Evolutionary conservation across 805 yeast species (phyloP).

Genomic region (Torulaspora indica): DNA sequence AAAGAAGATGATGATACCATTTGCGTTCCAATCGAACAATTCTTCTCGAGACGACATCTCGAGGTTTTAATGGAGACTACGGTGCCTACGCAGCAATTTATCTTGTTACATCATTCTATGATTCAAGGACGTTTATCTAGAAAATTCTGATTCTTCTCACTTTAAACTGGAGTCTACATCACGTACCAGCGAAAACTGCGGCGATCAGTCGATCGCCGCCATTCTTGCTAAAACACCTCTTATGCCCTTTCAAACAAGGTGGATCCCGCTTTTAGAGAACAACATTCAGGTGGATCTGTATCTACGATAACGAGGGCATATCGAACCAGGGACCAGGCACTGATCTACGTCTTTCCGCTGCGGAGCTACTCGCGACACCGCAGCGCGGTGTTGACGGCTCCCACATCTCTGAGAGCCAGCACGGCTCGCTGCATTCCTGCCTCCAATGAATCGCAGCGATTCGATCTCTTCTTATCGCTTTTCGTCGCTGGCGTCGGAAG

Average conservation of each 20-base stretch:
- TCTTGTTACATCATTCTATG: slow-evolving; percentile 38
- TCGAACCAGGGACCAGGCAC: neutral
- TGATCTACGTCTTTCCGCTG: too few relatives aligned
- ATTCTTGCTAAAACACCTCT: neutral
- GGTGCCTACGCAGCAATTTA: slow-evolving; percentile 37
- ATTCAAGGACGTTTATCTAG: slow-evolving; percentile 34
- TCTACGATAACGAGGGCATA: slow-evolving; percentile 20
- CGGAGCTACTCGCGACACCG: too few relatives aligned
- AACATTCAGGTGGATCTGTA: slow-evolving; percentile 13
- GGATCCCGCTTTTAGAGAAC: slow-evolving; percentile 11
- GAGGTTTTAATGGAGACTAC: slow-evolving; percentile 39
- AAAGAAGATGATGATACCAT: slow-evolving; percentile 37
- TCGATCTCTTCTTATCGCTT: neutral
- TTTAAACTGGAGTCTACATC: neutral
- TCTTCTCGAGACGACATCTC: slow-evolving; percentile 25
- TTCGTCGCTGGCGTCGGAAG: neutral
- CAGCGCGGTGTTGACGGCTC: too few relatives aligned
- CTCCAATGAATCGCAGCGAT: neutral
- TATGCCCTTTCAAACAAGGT: slow-evolving; percentile 16
- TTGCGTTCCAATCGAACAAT: slow-evolving; percentile 37
- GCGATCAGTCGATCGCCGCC: neutral
- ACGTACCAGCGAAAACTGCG: too few relatives aligned
- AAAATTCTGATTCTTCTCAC: slow-evolving; percentile 37
- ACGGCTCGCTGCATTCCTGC: neutral
- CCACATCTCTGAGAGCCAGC: neutral